phyloP scores from a whole-genome alignment of 2,329 filamentous ascomycete species.

The Aspergillus sp. region DNA sequence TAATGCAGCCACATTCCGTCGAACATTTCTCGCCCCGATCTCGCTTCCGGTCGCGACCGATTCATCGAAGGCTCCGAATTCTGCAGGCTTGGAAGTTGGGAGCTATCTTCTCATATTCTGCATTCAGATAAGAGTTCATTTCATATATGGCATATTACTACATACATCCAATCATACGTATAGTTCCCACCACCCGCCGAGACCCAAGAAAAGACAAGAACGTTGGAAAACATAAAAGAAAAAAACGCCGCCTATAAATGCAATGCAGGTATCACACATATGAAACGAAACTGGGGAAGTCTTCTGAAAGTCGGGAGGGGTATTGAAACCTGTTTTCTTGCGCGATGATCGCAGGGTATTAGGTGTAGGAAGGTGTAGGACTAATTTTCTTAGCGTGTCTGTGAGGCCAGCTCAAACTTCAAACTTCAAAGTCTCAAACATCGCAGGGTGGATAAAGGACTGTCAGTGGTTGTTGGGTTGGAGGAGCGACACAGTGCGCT shows the following conservation, averaged over 20 bases:
- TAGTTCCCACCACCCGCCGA: neutral
- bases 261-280: slow-evolving; percentile 8
- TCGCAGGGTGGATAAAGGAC: neutral
- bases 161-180: slow-evolving; percentile 1
- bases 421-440: neutral
- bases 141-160: slow-evolving; percentile 5
- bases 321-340: slow-evolving; percentile 5
- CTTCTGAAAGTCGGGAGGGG: neutral
- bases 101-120: neutral
- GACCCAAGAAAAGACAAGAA: neutral
- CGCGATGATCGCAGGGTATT: slow-evolving; percentile 5
- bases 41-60: neutral
- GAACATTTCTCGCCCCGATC: neutral
- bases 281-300: neutral
- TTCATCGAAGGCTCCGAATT: neutral
- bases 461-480: slow-evolving; percentile 1
- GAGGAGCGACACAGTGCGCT: neutral
- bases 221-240: neutral
- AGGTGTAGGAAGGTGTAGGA: slow-evolving; percentile 1
- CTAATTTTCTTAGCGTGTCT: slow-evolving; percentile 6
- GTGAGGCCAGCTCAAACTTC: slow-evolving; percentile 10
- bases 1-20: neutral
- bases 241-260: slow-evolving; percentile 4
- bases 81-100: neutral
- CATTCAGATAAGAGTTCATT: neutral